phyloP scores from a whole-genome alignment of 768 basidiomycete genomes.

The Boletellus ananiceps region DNA sequence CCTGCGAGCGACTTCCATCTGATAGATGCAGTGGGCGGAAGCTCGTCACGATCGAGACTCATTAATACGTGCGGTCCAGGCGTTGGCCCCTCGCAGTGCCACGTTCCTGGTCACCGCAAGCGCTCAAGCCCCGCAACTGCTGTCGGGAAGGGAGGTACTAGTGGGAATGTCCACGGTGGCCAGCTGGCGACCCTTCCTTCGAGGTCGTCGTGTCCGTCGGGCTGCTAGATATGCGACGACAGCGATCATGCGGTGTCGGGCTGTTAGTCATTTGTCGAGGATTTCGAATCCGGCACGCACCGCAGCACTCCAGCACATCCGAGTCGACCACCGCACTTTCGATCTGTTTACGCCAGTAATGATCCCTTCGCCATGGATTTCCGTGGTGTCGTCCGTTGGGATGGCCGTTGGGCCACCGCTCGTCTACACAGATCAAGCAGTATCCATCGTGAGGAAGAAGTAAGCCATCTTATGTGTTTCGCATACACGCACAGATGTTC shows the following conservation, averaged over 20 bases:
- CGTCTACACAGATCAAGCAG: conserved; percentile 79
- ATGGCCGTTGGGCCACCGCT: conserved; percentile 85
- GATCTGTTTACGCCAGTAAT: conserved; percentile 18
- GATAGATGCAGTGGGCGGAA: conserved; percentile 10
- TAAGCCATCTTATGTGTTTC: conserved; percentile 24
- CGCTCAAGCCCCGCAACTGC: conserved; percentile 8
- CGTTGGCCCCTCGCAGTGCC: background rate
- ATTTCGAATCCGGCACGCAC: conserved; percentile 1
- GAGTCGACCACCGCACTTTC: background rate
- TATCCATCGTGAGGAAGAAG: conserved; percentile 79
- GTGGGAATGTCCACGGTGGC: background rate
- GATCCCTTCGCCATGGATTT: conserved; percentile 58
- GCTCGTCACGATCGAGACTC: conserved; percentile 14
- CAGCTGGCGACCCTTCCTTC: background rate
- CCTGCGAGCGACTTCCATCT: background rate
- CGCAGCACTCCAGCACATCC: background rate
- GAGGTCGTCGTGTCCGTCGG: no score
- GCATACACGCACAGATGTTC: conserved; percentile 1
- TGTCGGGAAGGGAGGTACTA: background rate
- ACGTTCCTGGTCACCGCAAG: conserved; percentile 3
- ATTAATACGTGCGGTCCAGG: conserved; percentile 7
- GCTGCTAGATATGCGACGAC: no score
- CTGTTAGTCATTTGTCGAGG: conserved; percentile 7
- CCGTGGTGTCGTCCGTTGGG: conserved; percentile 62
- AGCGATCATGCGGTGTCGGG: background rate